Evolutionary conservation across 2,329 filamentous ascomycete genomes (phyloP).

Genomic region (Cordyceps tenuipes): DNA sequence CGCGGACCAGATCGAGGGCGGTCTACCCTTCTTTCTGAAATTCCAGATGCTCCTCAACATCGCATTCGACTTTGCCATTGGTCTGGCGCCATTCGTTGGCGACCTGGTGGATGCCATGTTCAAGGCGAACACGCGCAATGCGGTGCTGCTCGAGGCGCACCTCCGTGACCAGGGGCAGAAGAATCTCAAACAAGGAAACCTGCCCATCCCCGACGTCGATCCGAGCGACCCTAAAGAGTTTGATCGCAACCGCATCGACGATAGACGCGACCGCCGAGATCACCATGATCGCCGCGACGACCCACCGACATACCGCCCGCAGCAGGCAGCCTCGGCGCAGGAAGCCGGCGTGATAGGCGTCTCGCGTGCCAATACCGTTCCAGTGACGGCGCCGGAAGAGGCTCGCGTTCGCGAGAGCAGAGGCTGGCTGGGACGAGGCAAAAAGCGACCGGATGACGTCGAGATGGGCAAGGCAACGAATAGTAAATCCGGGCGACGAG

Average conservation of each 20-base stretch:
- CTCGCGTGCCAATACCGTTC: neutral
- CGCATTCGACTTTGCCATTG: constrained; percentile 61
- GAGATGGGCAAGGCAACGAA: constrained; percentile 20
- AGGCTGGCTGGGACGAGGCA: constrained; percentile 21
- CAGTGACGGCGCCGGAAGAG: neutral
- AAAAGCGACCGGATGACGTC: constrained; percentile 21
- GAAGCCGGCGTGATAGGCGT: constrained; percentile 3
- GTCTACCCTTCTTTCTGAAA: constrained; percentile 54
- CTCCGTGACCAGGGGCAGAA: constrained; percentile 60
- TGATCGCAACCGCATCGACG: constrained; percentile 26
- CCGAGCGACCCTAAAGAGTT: constrained; percentile 46
- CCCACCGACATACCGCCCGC: constrained; percentile 21
- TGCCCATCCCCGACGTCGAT: constrained; percentile 38
- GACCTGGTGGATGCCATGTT: constrained; percentile 65
- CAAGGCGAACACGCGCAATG: constrained; percentile 70
- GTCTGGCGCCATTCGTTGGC: constrained; percentile 67
- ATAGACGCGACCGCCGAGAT: neutral
- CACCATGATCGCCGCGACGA: constrained; percentile 11
- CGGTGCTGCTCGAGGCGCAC: constrained; percentile 58
- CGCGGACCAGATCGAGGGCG: constrained; percentile 67
- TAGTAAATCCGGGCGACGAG: constrained; percentile 8
- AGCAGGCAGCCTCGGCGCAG: constrained; percentile 14
- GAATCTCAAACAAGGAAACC: constrained; percentile 38
- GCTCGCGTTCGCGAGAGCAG: constrained; percentile 22
- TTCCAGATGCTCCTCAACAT: constrained; percentile 77